Percentiles rank a stretch among this genome's conserved stretches.
These are phyloP conservation scores for Citrus unshiu DNA, from an alignment of 345 rosid genomes.

Conservation along the genomic window DNA sequence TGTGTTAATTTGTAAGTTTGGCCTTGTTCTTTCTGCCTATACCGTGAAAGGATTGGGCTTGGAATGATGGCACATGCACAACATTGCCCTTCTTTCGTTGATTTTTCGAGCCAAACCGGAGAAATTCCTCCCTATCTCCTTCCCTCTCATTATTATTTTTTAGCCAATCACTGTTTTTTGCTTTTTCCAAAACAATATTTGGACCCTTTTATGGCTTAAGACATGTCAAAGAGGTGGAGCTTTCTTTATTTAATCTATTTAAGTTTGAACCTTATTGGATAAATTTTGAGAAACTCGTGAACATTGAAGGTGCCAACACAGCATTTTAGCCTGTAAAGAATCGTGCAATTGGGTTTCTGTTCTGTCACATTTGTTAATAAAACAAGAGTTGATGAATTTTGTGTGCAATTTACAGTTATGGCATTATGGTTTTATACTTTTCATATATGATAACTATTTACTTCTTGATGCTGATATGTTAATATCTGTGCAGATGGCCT, in stretches of 20 bases:
- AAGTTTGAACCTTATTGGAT: not conserved
- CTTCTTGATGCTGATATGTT: not conserved
- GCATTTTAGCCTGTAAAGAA: not conserved
- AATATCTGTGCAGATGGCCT: constrained; percentile 62
- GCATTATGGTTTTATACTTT: not conserved
- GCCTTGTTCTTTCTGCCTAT: not conserved
- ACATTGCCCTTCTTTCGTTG: not conserved
- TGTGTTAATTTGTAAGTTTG: not conserved
- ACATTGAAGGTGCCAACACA: not conserved
- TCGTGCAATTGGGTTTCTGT: not conserved
- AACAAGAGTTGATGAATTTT: not conserved
- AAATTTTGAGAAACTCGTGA: not conserved
- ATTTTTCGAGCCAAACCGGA: not conserved
- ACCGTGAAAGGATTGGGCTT: not conserved
- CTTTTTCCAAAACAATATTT: not conserved
- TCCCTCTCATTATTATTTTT: not conserved
- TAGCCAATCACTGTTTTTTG: not conserved
- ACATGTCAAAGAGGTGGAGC: not conserved
- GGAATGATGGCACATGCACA: not conserved
- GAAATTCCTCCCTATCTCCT: not conserved
- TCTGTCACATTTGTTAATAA: not conserved
- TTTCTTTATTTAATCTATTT: not conserved
- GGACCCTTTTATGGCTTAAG: not conserved
- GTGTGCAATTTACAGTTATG: not conserved
- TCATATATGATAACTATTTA: not conserved